phyloP scores from a whole-genome alignment of 306 rosid genomes.

The Quercus berberidifolia region DNA sequence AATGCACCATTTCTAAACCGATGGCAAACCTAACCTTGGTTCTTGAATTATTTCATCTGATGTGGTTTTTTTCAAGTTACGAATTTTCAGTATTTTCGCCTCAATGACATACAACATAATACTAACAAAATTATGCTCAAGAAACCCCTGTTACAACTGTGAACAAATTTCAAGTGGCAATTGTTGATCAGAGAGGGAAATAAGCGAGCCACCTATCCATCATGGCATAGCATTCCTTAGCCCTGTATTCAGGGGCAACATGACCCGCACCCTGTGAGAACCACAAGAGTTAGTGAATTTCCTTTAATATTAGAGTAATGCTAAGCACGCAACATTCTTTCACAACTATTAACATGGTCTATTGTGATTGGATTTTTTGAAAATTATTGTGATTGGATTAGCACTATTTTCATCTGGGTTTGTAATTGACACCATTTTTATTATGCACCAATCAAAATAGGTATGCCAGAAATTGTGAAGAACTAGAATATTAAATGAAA shows the following conservation, averaged over 20 bases:
- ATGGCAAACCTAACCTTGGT: background rate
- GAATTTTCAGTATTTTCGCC: background rate
- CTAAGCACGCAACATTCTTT: too few relatives aligned
- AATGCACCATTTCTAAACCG: too few relatives aligned
- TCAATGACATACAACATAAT: background rate
- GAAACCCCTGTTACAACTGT: background rate
- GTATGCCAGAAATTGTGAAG: too few relatives aligned
- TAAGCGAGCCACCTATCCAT: constrained; percentile 25
- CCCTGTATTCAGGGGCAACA: constrained; percentile 25
- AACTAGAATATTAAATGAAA: too few relatives aligned
- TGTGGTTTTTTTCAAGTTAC: background rate
- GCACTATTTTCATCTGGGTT: too few relatives aligned
- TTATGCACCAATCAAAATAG: too few relatives aligned
- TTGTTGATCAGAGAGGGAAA: constrained; percentile 7
- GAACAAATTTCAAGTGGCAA: too few relatives aligned
- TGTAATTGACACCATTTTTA: too few relatives aligned
- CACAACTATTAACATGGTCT: too few relatives aligned
- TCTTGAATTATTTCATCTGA: background rate
- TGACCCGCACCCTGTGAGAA: constrained; percentile 25
- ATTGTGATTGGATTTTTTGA: too few relatives aligned
- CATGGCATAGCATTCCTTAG: constrained; percentile 25
- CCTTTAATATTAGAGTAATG: too few relatives aligned
- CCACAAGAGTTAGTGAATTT: background rate
- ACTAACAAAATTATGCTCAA: background rate
- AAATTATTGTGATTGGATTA: too few relatives aligned